Base-by-base conservation (phyloP, 2,329 filamentous ascomycete genomes). In the Onygenales sp. region DNA sequence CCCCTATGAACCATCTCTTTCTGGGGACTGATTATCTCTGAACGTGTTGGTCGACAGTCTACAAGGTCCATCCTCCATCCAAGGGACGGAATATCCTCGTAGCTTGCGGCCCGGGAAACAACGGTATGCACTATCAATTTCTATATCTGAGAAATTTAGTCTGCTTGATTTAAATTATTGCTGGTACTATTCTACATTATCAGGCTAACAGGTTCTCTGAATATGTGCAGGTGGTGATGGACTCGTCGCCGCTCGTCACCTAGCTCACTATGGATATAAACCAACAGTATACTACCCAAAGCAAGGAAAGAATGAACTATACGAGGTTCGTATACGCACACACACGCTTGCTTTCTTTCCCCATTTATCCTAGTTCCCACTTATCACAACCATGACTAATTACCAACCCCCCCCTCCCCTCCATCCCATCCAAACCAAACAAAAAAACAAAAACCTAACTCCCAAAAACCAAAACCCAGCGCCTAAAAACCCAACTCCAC, bases 231-330 rank as follows among this genome's bases (percentile, higher is more conserved):
- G 93, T 57, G 93, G 93, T 39, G 93, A 98, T 69, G 93, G 93
- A 2, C 81, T 98, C 2, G 93, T 98, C 32, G 91, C 92, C 47
- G 93, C 93, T 51, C 84, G 93, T 31, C 93, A 98, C 70, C 80
- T 98, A 4, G 83, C 82, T 67, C 87, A 95, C 65, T 97, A 94
- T 67, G 92, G 93, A 57, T 98, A 97, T 71, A 80, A 81, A 27
- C 91, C 92, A 3, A 86, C 83, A 7, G 77, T 98, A 44, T 97
- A 93, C 74, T 97, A 95, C 65, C 93, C 93, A 0, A 97, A 97
- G 70, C 82, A 88, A 52, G 85, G 85, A 68, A 93, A 92, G 67
- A 92, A 90, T 59, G 90, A 95, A 48, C 77, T 97, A 3, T 97
- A 95, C 66, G 81, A 88, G 74, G 87, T 89, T 70, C 70, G 57